These are phyloP conservation scores for Xanthoparmelia taractica DNA, from an alignment of 495 filamentous ascomycete species.

Conservation along the genomic window DNA sequence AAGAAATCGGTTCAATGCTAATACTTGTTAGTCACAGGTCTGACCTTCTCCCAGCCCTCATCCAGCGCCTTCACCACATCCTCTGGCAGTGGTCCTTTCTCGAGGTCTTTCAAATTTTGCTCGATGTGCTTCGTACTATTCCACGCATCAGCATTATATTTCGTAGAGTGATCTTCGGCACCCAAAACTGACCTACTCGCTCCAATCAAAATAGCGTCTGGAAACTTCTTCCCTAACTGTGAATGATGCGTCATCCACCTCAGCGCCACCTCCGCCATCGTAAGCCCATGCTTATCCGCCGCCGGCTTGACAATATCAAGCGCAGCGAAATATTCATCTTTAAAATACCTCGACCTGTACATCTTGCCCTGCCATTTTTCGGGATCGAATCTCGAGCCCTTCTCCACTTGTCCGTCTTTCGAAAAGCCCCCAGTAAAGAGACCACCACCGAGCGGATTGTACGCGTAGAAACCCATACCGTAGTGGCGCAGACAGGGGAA, in stretches of 20 bases:
- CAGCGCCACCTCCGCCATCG: conserved; percentile 39
- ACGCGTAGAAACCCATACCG: conserved; percentile 44
- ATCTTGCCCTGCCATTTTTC: conserved; percentile 33
- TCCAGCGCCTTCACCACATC: conserved; percentile 48
- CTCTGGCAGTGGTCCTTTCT: conserved; percentile 49
- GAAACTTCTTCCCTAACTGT: conserved; percentile 32
- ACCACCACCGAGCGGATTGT: conserved; percentile 48
- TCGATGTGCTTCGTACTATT: conserved; percentile 30
- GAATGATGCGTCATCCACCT: conserved; percentile 44
- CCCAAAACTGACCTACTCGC: conserved; percentile 32
- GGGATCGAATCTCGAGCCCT: conserved; percentile 40
- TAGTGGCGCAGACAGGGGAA: conserved; percentile 47
- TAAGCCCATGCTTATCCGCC: conserved; percentile 39
- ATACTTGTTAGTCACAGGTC: conserved; percentile 4
- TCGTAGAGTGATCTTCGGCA: neutral
- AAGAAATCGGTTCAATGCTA: conserved; percentile 18
- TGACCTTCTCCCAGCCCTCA: conserved; percentile 42
- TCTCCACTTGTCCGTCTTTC: conserved; percentile 31
- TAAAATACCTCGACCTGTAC: conserved; percentile 40
- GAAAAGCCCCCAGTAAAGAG: conserved; percentile 31
- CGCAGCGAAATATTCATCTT: conserved; percentile 41
- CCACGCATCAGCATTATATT: neutral
- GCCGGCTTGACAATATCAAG: conserved; percentile 39
- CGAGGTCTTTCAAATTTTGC: conserved; percentile 45
- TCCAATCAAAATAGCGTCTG: conserved; percentile 50